Conservation (phyloP, 805 yeast species). For the Jamesozyma hellenica region DNA sequence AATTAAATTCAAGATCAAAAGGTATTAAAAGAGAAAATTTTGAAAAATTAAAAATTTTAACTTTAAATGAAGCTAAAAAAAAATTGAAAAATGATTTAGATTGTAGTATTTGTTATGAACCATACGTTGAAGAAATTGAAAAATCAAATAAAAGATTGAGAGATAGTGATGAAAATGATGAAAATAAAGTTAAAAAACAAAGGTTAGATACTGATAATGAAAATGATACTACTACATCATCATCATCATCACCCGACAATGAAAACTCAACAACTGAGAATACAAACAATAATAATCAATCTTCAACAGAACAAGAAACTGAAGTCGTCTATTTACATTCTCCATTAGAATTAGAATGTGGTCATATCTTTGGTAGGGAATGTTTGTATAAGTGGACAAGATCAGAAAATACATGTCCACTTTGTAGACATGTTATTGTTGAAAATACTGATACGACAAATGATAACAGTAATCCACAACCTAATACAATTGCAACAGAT, state of each 20-base stretch:
- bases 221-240: constrained; percentile 3
- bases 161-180: constrained; percentile 16
- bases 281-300: too few species aligned
- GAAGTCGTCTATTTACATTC: constrained; percentile 38
- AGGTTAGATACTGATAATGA: constrained; percentile 7
- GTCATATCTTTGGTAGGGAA: constrained; percentile 76
- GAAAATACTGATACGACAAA: constrained; percentile 8
- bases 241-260: neutral
- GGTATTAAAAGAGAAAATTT: constrained; percentile 48
- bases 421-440: constrained; percentile 59
- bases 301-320: neutral
- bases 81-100: constrained; percentile 11
- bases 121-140: constrained; percentile 28
- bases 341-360: constrained; percentile 72
- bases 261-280: neutral
- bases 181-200: constrained; percentile 12
- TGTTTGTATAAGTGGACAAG: constrained; percentile 81
- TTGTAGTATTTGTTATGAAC: constrained; percentile 62
- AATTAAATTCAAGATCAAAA: constrained; percentile 36
- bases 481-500: constrained; percentile 3
- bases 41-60: constrained; percentile 37
- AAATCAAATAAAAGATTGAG: constrained; percentile 20
- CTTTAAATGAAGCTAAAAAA: constrained; percentile 24
- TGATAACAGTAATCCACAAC: neutral
- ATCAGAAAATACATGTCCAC: constrained; percentile 68